phyloP scores from a whole-genome alignment of 257 asterid species.

The Echium plantagineum region DNA sequence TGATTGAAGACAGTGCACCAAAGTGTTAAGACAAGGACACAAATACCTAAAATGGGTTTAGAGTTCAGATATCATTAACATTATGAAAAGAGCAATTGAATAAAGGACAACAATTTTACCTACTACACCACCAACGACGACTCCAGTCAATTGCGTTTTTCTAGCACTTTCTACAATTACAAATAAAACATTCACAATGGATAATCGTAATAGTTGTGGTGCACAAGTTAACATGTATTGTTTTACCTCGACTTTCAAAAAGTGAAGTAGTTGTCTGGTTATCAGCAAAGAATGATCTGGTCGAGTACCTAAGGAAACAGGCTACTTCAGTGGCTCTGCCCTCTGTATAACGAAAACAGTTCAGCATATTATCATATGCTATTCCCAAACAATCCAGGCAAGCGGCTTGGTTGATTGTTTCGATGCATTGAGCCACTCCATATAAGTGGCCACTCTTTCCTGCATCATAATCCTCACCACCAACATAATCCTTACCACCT shows the following conservation, averaged over 20 bases:
- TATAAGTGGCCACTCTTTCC: constrained; percentile 16
- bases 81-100: constrained; percentile 23
- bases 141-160: constrained; percentile 45
- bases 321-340: constrained; percentile 73
- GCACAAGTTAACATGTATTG: no score
- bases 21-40: constrained; percentile 6
- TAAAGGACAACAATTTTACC: constrained; percentile 6
- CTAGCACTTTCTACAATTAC: constrained; percentile 39
- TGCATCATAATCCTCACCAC: no score
- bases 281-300: constrained; percentile 42
- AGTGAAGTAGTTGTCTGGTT: constrained; percentile 44
- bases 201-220: background rate
- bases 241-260: constrained; percentile 32
- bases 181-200: no score
- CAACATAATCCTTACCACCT: background rate
- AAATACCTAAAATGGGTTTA: constrained; percentile 27
- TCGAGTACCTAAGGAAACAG: constrained; percentile 61
- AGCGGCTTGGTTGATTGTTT: constrained; percentile 39
- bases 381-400: constrained; percentile 64
- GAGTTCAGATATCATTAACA: constrained; percentile 20
- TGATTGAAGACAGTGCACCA: no score
- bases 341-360: constrained; percentile 54
- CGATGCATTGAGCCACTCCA: constrained; percentile 72
- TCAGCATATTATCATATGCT: constrained; percentile 43
- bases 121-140: constrained; percentile 60